Evolutionary conservation across 345 rosid genomes (phyloP).

Genomic region (Noccaea bulbosa): DNA sequence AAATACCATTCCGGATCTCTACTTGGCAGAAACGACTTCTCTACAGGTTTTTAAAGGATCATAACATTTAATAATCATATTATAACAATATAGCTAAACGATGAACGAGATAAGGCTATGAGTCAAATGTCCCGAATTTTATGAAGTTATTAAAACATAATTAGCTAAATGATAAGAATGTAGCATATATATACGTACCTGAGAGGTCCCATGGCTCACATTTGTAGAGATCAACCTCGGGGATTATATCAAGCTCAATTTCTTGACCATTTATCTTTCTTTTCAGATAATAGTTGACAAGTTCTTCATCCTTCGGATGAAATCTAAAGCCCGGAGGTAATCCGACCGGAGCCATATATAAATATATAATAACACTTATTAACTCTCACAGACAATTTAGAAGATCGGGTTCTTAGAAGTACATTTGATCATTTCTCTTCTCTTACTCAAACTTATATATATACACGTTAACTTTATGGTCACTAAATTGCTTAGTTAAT

Average conservation of each 20-base stretch:
- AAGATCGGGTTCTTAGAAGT: conserved; percentile 8
- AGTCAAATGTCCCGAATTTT: background rate
- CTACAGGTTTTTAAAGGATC: conserved; percentile 37
- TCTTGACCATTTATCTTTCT: conserved; percentile 81
- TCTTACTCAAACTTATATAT: conserved; percentile 21
- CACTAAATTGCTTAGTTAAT: conserved; percentile 11
- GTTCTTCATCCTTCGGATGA: conserved; percentile 96
- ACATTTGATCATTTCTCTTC: conserved; percentile 23
- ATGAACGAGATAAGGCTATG: background rate
- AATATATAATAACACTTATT: background rate
- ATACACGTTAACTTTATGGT: conserved; percentile 12
- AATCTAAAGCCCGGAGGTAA: conserved; percentile 95
- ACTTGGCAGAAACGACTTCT: conserved; percentile 85
- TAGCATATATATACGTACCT: conserved; percentile 47
- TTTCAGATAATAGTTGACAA: conserved; percentile 89
- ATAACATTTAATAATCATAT: conserved; percentile 1
- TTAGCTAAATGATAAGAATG: background rate
- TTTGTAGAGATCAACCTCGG: conserved; percentile 97
- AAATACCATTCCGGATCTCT: conserved; percentile 97
- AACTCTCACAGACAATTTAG: conserved; percentile 11
- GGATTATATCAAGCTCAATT: conserved; percentile 92
- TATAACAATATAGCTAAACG: background rate
- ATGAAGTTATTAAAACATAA: too few species aligned
- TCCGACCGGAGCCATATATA: conserved; percentile 52
- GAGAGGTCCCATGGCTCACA: conserved; percentile 97